Percentiles rank a stretch among this genome's conserved stretches.
These are phyloP conservation scores for Phaeotremella skinneri DNA, from an alignment of 768 basidiomycete genomes.

Conservation along the genomic window DNA sequence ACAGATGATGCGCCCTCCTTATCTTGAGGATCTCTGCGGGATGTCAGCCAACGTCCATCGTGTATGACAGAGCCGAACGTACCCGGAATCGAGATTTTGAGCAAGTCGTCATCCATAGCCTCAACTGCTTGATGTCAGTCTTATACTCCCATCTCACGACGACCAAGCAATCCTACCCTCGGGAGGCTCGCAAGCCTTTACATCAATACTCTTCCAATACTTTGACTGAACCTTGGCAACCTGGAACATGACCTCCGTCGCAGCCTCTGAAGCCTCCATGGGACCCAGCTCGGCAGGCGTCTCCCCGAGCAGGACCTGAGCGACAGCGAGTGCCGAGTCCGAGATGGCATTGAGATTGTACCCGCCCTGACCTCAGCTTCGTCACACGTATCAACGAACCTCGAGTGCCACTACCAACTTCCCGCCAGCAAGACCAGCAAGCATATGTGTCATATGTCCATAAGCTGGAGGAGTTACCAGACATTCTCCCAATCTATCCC, in stretches of 20 bases:
- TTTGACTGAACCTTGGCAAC: slow-evolving; percentile 83
- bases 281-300: slow-evolving; percentile 72
- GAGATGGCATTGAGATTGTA: slow-evolving; percentile 91
- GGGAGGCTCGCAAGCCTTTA: slow-evolving; percentile 74
- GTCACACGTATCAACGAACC: slow-evolving; percentile 57
- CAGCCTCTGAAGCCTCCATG: slow-evolving; percentile 69
- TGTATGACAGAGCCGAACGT: neutral
- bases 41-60: neutral
- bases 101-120: slow-evolving; percentile 20
- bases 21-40: slow-evolving; percentile 77
- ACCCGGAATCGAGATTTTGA: slow-evolving; percentile 14
- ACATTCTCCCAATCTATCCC: slow-evolving; percentile 89
- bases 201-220: slow-evolving; percentile 84
- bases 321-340: slow-evolving; percentile 79
- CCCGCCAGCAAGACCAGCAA: slow-evolving; percentile 80
- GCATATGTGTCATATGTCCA: slow-evolving; percentile 98
- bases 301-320: slow-evolving; percentile 82
- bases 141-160: neutral
- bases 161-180: slow-evolving; percentile 59
- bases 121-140: slow-evolving; percentile 12
- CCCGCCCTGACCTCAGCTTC: slow-evolving; percentile 65
- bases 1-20: slow-evolving; percentile 81
- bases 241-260: slow-evolving; percentile 83
- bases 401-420: slow-evolving; percentile 90
- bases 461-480: slow-evolving; percentile 87